Evolutionary conservation across 805 yeast genomes (phyloP).

Genomic region (Candida berthetii): DNA sequence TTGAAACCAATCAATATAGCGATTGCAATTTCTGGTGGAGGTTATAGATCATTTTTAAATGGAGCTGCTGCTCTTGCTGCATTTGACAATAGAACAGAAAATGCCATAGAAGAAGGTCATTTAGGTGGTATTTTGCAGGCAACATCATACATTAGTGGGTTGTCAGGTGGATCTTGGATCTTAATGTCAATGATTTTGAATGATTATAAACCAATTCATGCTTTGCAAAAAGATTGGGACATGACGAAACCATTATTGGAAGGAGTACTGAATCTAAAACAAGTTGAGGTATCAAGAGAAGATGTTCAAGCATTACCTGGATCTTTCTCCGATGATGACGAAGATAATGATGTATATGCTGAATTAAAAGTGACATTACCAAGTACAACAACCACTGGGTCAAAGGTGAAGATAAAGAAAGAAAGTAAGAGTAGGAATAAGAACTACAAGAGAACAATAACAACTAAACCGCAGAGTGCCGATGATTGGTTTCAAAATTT

Average conservation of each 20-base stretch:
- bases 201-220: constrained; percentile 31
- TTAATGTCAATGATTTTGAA: constrained; percentile 31
- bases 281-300: constrained; percentile 22
- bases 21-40: constrained; percentile 77
- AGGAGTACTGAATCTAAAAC: constrained; percentile 53
- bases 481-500: constrained; percentile 16
- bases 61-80: constrained; percentile 86
- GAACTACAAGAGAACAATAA: neutral
- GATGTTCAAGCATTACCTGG: constrained; percentile 20
- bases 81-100: constrained; percentile 63
- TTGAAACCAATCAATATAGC: constrained; percentile 38
- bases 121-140: constrained; percentile 73
- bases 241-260: constrained; percentile 41
- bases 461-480: constrained; percentile 4
- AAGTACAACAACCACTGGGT: neutral
- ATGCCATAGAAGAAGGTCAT: constrained; percentile 43
- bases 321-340: constrained; percentile 12
- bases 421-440: neutral
- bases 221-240: constrained; percentile 32
- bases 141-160: constrained; percentile 65
- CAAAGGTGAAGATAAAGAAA: neutral
- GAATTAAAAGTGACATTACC: constrained; percentile 11
- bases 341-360: constrained; percentile 16
- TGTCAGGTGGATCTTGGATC: constrained; percentile 85
- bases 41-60: constrained; percentile 79